Base-by-base conservation (phyloP, 2,329 filamentous ascomycete genomes). In the Fusarium sp. region DNA sequence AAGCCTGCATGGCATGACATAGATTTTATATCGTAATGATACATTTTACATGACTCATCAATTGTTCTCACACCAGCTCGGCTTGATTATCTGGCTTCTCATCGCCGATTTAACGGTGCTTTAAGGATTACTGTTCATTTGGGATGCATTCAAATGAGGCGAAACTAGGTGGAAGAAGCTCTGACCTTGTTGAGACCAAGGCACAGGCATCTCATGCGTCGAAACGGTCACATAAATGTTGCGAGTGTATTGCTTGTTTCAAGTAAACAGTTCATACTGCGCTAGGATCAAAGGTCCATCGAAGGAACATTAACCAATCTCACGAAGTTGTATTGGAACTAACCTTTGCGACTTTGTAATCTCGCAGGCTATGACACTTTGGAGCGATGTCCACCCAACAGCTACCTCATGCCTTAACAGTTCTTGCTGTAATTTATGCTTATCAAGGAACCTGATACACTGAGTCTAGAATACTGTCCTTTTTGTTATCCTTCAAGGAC, bases 21-120 rank as follows among this genome's bases (percentile, higher is more conserved):
- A 66, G 43, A 68, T 68, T 65, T 60, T 64, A 55, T 49, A 55
- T 55, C 47, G 25, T 67, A 65, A 68, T 65, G 64, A 67, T 46
- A 41, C 25, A 65, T 36, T 35, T 25, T 41, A 54, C 17, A 62
- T 41, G 58, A 61, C 41, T 55, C 21, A 55, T 6, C 7, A 23
- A 13, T 8, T 15, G 3, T 11, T 4, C 3, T 8, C 18, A 8
- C 14, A 13, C 8, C 23, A 8, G 23, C 4, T 18, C 11, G 11
- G 6, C 5, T 29, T 6, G 23, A 27, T 50, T 1, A 6, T 31
- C 4, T 17, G 3, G 15, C 31, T 18, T 21, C 15, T 5, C 11
- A 21, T 18, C 4, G 11, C 36, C 15, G 40, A 6, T 36, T 17
- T 13, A 20, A 35, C 35, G 17, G 11, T 41, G 7, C 14, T 17